Evolutionary conservation across 805 yeast species (phyloP), one percentile per base, ranked within the genome.

Genomic region (Metschnikowia lochheadii): DNA sequence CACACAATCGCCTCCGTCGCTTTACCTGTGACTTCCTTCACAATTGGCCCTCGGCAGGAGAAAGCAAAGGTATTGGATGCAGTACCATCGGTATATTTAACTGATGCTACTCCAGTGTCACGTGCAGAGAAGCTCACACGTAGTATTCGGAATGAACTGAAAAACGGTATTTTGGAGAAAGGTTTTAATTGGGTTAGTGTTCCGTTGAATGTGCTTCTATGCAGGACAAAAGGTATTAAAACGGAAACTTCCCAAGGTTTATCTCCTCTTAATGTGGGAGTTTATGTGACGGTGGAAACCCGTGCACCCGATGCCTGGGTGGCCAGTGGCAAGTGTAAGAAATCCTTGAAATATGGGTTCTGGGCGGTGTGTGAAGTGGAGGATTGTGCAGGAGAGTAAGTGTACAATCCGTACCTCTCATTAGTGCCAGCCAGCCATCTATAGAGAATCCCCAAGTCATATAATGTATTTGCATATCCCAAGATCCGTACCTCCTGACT

Each of bases 141-240:
- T 35, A 39, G 59, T 33, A 65, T 64, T 20, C 49, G 52, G 10
- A 40, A 50, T 13, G 59, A 53, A 17, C 46, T 38, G 29, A 37
- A 44, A 15, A 52, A 46, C 20, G 49, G 50, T 1, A 35, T 11
- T 20, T 41, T 54, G 14, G 61, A 57, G 36, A 46, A 48, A 20
- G 67, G 69, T 3, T 54, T 57, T 26, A 70, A 71, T 51, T 73
- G 77, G 77, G 63, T 53, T 34, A 66, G 63, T 50, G 46, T 70
- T 4, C 76, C 76, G 3, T 52, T 73, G 20, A 54, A 61, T 2
- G 41, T 61, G 26, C 32, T 44, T 26, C n/a, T 21, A 20, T 18
- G 23, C 46, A 43, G 39, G n/a, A 21, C 18, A 3, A n/a, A 26
- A 3, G 15, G 2, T 10, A 10, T 31, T 8, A 26, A 26, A 26